Base-by-base conservation (phyloP, 2,329 filamentous ascomycete genomes). In the Talaromyces verruculosus region DNA sequence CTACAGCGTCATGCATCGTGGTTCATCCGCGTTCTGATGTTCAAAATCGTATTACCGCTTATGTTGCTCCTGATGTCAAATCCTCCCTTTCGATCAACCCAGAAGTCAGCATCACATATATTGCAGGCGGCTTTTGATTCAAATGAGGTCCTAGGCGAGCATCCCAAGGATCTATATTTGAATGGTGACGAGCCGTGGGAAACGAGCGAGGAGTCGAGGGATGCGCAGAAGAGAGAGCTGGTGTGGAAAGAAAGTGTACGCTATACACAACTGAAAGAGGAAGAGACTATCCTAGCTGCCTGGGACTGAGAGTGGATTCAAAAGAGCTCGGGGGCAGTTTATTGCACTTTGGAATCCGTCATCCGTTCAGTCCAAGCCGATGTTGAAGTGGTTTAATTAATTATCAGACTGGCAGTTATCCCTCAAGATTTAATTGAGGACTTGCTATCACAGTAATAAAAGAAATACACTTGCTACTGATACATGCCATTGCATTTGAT, bases 1-100 rank as follows among this genome's bases (percentile, higher is more conserved):
- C 68, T 81, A 5, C 17, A 63, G 5, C 69, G 69, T 8, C 71
- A 72, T 37, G 73, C 58, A 61, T 45, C 58, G 39, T 45, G 58
- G 58, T 33, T 45, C 39, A 61, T 61, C 39, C 58, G 58, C 58
- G 39, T 61, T 25, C 58, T 61, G 58, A 6, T 45, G 25, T 61
- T 61, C 25, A 35, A 30, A 68, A 19, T 65, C 69, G 33, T 73
- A 72, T 55, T 15, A 72, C 15, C 25, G 17, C 25, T 51, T 51
- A 30, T n/a, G 19, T 30, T 30, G 47, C 47, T 51, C 58, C 74
- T 51, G 25, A 30, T 51, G 47, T 30, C 47, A 51, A 30, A 49
- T 11, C 45, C 47, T 2, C 47, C 47, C 0, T 10, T 51, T 4
- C 25, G 47, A 13, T 22, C 47, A 51, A 49, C 45, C 13, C 25